These are phyloP conservation scores for Panus rudis DNA, from an alignment of 768 basidiomycete species.

Conservation along the genomic window DNA sequence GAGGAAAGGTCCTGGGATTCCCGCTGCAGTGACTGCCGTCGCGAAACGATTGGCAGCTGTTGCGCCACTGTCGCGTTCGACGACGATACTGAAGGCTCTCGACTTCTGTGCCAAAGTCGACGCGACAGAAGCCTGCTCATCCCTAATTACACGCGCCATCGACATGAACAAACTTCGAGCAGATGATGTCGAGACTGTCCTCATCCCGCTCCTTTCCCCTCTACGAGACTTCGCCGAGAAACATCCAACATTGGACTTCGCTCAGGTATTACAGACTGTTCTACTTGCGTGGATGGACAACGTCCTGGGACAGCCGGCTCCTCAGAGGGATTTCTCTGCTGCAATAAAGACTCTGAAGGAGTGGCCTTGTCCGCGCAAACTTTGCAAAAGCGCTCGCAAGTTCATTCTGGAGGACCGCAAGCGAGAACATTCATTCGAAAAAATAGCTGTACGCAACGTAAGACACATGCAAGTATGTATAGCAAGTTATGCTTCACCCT, in stretches of 20 bases:
- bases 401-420: conserved; percentile 4
- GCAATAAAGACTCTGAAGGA: background rate
- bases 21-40: background rate
- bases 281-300: conserved; percentile 7
- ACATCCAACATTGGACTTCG: conserved; percentile 36
- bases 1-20: background rate
- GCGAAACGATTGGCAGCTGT: background rate
- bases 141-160: conserved; percentile 1
- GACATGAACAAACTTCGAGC: background rate
- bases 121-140: background rate
- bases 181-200: conserved; percentile 4
- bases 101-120: conserved; percentile 4
- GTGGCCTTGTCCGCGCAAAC: conserved; percentile 6
- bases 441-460: conserved; percentile 6
- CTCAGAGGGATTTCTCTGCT: background rate
- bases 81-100: background rate
- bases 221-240: conserved; percentile 30
- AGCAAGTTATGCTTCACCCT: background rate
- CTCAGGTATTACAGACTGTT: conserved; percentile 22
- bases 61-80: background rate
- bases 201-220: conserved; percentile 8
- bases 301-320: conserved; percentile 9
- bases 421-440: background rate
- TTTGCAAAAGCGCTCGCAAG: conserved; percentile 1
- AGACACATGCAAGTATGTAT: conserved; percentile 11